Evolutionary conservation across 1,284 basidiomycete genomes (phyloP).

Genomic region (Melampsora larici-populina): DNA sequence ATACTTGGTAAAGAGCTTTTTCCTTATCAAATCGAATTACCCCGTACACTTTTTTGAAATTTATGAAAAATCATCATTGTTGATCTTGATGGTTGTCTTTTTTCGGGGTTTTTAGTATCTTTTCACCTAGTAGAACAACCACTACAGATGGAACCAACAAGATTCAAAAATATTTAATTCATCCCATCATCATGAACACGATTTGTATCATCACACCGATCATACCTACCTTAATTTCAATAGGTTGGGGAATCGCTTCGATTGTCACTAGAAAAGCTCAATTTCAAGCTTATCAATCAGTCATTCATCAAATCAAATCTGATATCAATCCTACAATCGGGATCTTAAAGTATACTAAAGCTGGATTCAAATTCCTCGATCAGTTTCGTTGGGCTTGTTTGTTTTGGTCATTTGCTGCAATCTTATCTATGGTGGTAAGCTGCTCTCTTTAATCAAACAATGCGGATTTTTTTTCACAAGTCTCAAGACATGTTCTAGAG

Average conservation of each 20-base stretch:
- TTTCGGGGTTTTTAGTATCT: not conserved
- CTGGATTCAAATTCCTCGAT: not conserved
- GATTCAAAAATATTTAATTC: not conserved
- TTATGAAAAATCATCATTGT: too few species aligned
- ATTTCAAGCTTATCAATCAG: not conserved
- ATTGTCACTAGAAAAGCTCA: not conserved
- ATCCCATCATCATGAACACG: not conserved
- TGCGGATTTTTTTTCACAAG: not conserved
- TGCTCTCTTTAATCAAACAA: too few species aligned
- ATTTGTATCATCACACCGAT: not conserved
- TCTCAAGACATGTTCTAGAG: not conserved
- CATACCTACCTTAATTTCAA: not conserved
- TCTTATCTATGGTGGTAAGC: not conserved
- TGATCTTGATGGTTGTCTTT: too few species aligned
- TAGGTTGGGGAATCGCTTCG: not conserved
- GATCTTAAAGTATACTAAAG: not conserved
- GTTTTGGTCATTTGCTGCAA: not conserved
- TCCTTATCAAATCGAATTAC: not conserved
- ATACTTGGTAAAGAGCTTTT: not conserved
- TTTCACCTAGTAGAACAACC: not conserved
- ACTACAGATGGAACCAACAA: not conserved
- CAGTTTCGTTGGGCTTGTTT: slow-evolving; percentile 2
- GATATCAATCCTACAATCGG: not conserved
- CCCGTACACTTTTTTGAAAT: too few species aligned
- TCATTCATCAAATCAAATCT: not conserved